These are phyloP conservation scores for Thyridium curvatum DNA, from an alignment of 2,329 filamentous ascomycete species.

Conservation along the genomic window DNA sequence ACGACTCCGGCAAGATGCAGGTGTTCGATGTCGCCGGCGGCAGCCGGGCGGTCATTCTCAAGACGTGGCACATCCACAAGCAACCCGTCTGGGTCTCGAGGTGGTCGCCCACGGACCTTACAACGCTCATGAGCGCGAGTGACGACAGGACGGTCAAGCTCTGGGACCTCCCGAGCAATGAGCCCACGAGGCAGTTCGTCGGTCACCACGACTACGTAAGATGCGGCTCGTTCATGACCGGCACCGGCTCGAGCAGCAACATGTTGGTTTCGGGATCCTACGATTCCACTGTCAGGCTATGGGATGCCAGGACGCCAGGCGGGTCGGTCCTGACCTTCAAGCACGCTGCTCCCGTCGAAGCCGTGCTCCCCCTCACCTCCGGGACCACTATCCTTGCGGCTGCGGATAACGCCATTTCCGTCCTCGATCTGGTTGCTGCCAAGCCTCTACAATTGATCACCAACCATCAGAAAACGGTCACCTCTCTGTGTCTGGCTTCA, in stretches of 20 bases:
- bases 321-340: conserved; percentile 84
- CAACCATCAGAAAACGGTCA: conserved; percentile 98
- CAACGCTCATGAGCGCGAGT: conserved; percentile 78
- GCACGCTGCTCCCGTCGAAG: conserved; percentile 82
- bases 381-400: conserved; percentile 83
- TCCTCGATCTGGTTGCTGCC: conserved; percentile 87
- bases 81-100: conserved; percentile 89
- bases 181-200: conserved; percentile 68
- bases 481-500: conserved; percentile 75
- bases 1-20: conserved; percentile 87
- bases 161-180: conserved; percentile 85
- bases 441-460: conserved; percentile 80
- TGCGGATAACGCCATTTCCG: conserved; percentile 79
- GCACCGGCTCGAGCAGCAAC: conserved; percentile 55
- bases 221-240: conserved; percentile 78
- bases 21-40: conserved; percentile 73
- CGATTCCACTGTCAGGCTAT: conserved; percentile 86
- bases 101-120: conserved; percentile 78
- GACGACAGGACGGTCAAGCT: conserved; percentile 90
- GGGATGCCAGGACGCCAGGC: conserved; percentile 76
- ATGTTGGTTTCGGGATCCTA: conserved; percentile 88
- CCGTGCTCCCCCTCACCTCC: conserved; percentile 78
- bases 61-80: conserved; percentile 92
- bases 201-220: conserved; percentile 94
- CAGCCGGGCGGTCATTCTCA: conserved; percentile 77